Evolutionary conservation across 2,329 filamentous ascomycete genomes (phyloP).

Genomic region (Tolypocladium capitatum): DNA sequence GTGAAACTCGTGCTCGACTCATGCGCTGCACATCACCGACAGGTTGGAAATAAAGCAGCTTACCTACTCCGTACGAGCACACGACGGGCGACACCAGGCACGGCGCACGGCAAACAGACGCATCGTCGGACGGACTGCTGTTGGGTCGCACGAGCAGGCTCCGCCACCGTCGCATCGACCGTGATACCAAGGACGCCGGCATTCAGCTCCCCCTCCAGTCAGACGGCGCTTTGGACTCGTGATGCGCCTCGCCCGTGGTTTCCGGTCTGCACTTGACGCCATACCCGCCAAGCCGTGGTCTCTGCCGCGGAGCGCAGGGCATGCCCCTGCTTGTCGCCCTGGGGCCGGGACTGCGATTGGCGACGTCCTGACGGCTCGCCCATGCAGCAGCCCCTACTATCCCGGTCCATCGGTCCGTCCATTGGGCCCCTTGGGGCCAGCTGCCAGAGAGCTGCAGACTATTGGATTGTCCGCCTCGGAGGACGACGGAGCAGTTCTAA

Average conservation of each 20-base stretch:
- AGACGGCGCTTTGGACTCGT: too few relatives aligned
- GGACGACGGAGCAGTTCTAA: too few relatives aligned
- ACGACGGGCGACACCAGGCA: background rate
- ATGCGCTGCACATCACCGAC: background rate
- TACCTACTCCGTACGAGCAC: background rate
- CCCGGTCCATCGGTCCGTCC: background rate
- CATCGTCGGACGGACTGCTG: too few relatives aligned
- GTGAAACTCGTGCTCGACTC: background rate
- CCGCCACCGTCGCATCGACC: slow-evolving; percentile 9
- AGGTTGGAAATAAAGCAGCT: background rate
- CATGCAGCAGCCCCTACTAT: background rate
- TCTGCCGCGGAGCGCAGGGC: background rate
- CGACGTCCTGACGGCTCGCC: background rate
- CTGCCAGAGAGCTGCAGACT: background rate
- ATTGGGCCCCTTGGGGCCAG: background rate
- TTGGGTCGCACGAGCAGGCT: background rate
- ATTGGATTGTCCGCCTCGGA: background rate
- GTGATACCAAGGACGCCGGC: slow-evolving; percentile 4
- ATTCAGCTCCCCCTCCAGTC: slow-evolving; percentile 2
- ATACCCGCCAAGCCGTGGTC: slow-evolving; percentile 3
- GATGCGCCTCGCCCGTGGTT: too few relatives aligned
- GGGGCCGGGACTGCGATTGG: background rate
- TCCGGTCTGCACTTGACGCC: slow-evolving; percentile 5
- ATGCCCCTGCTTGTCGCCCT: background rate
- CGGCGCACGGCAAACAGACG: background rate